Evolutionary conservation across 2,329 filamentous ascomycete genomes (phyloP).

Genomic region (Penicillium sp.): DNA sequence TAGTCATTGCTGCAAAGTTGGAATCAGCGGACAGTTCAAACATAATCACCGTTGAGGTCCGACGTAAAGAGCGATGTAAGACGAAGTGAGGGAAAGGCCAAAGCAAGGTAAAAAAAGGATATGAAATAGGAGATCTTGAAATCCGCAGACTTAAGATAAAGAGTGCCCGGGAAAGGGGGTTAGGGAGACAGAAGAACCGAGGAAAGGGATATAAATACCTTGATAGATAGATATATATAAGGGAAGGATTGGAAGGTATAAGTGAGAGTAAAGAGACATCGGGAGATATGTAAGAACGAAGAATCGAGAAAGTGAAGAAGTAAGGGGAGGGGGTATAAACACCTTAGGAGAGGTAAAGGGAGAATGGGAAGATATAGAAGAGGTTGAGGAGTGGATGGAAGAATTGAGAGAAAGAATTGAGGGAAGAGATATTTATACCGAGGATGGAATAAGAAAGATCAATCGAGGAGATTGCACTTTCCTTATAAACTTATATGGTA

Average conservation of each 20-base stretch:
- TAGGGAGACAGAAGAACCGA: neutral
- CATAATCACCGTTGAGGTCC: neutral
- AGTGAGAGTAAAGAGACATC: neutral
- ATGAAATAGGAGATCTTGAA: neutral
- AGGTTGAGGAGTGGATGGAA: no score
- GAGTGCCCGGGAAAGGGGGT: neutral
- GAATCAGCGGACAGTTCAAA: neutral
- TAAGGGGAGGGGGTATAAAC: neutral
- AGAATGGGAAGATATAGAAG: neutral
- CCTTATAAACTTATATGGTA: no score
- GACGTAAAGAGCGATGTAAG: neutral
- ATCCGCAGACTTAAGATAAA: neutral
- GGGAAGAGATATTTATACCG: neutral
- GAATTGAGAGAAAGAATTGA: no score
- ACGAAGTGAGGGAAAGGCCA: neutral
- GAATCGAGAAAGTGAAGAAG: neutral
- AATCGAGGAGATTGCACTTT: no score
- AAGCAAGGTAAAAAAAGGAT: neutral
- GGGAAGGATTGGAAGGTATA: neutral
- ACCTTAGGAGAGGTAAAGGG: neutral
- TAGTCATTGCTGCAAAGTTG: neutral
- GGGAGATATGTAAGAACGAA: neutral
- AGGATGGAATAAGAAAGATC: no score
- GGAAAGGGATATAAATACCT: neutral
- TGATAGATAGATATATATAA: neutral